Evolutionary conservation across 202 grass and related monocot species (phyloP).

Genomic region (Musa balbisiana): DNA sequence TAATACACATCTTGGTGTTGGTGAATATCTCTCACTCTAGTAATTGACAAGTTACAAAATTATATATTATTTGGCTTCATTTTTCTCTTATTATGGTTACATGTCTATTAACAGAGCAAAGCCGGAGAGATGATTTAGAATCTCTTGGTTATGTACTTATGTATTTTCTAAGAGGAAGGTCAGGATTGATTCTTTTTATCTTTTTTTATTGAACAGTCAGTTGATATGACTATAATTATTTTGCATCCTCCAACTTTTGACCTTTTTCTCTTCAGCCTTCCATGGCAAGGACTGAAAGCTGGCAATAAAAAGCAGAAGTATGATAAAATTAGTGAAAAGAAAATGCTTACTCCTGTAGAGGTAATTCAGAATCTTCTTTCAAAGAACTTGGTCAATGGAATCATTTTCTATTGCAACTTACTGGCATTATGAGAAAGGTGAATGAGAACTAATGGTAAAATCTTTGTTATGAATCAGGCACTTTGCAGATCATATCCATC

Average conservation of each 20-base stretch:
- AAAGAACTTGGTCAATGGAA: not conserved
- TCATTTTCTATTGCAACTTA: not conserved
- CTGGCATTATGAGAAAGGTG: not conserved
- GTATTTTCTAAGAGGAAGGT: conserved; percentile 10
- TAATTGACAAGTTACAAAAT: too few species aligned
- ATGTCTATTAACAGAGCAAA: not conserved
- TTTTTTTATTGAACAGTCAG: not conserved
- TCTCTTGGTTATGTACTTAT: conserved; percentile 5
- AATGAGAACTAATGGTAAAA: not conserved
- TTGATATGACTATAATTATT: not conserved
- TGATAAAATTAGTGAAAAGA: conserved; percentile 53
- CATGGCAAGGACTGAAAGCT: conserved; percentile 52
- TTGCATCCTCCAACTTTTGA: not conserved
- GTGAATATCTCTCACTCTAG: not conserved
- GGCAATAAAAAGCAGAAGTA: conserved; percentile 53
- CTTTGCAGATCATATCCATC: conserved; percentile 40
- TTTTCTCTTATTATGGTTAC: not conserved
- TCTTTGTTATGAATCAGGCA: conserved; percentile 21
- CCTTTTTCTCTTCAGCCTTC: conserved; percentile 27
- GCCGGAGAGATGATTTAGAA: conserved; percentile 7
- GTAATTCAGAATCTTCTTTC: conserved; percentile 20
- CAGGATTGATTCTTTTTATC: not conserved
- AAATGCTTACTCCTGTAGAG: conserved; percentile 47
- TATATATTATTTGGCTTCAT: too few species aligned
- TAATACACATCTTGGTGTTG: not conserved